A percentile compares a stretch with the other conserved stretches of the same genome.
phyloP scores from a whole-genome alignment of 257 asterid species.

The Plantago ovata region DNA sequence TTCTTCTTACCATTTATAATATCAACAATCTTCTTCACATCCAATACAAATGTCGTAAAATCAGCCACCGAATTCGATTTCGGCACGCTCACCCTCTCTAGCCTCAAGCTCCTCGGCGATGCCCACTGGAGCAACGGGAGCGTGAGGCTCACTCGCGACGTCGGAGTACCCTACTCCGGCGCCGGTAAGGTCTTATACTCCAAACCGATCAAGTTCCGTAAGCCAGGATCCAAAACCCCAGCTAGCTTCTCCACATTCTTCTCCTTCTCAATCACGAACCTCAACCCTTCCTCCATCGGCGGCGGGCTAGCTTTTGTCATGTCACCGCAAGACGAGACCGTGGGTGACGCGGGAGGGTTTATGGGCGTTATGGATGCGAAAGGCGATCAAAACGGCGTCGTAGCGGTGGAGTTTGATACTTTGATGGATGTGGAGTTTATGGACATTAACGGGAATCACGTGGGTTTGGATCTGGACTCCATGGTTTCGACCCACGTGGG shows the following conservation, averaged over 20 bases:
- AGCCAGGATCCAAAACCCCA: conserved; percentile 33
- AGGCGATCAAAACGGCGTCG: conserved; percentile 41
- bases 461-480: conserved; percentile 74
- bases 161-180: conserved; percentile 70
- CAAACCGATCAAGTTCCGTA: conserved; percentile 54
- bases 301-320: conserved; percentile 80
- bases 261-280: conserved; percentile 60
- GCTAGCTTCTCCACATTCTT: conserved; percentile 74
- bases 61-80: conserved; percentile 47
- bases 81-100: conserved; percentile 49
- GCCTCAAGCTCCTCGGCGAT: conserved; percentile 73
- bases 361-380: conserved; percentile 50
- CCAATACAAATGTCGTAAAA: not conserved
- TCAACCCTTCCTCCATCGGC: conserved; percentile 79
- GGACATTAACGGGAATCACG: conserved; percentile 75
- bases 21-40: conserved; percentile 2
- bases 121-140: conserved; percentile 74
- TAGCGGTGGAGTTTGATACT: conserved; percentile 78
- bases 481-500: conserved; percentile 50
- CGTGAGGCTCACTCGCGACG: conserved; percentile 61
- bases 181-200: conserved; percentile 70
- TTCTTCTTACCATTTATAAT: conserved; percentile 12
- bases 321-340: conserved; percentile 48
- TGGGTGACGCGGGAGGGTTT: conserved; percentile 76
- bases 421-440: conserved; percentile 71